phyloP scores from a whole-genome alignment of 2,329 filamentous ascomycete species.

The Penicillium decumbens region DNA sequence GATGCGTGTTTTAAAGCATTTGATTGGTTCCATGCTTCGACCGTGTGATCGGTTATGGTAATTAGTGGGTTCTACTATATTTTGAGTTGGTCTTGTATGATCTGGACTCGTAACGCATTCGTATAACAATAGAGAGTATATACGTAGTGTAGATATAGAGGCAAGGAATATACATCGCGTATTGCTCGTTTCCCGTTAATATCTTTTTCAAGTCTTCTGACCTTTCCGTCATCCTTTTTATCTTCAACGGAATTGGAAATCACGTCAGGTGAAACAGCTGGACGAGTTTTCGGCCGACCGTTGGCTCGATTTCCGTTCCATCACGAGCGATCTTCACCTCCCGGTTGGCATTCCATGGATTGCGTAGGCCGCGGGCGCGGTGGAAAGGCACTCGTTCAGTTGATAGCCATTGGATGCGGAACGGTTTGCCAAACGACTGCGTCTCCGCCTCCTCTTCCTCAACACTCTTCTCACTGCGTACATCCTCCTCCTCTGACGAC shows the following conservation, averaged over 20 bases:
- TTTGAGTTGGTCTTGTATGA: too few species aligned
- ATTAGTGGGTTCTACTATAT: not conserved
- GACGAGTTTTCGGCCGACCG: constrained; percentile 69
- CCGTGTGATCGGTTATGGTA: not conserved
- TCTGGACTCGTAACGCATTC: too few species aligned
- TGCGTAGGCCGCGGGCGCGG: constrained; percentile 76
- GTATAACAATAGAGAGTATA: too few species aligned
- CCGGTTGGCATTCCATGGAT: constrained; percentile 90
- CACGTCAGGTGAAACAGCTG: constrained; percentile 65
- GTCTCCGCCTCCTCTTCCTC: constrained; percentile 47
- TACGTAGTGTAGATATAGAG: not conserved
- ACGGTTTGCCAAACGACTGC: constrained; percentile 84
- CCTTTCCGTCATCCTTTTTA: not conserved
- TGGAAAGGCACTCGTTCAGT: constrained; percentile 82
- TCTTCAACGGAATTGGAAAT: not conserved
- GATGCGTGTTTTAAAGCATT: too few species aligned
- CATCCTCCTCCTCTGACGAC: constrained; percentile 43
- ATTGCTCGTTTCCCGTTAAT: constrained; percentile 24
- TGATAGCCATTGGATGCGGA: constrained; percentile 85
- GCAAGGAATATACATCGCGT: constrained; percentile 14
- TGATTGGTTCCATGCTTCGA: not conserved
- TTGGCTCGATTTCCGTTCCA: constrained; percentile 85
- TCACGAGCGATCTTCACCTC: constrained; percentile 96
- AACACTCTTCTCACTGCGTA: constrained; percentile 40
- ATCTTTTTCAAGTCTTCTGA: not conserved